phyloP scores from a whole-genome alignment of 768 basidiomycete genomes.

The Pilatotrama ljubarskyi region DNA sequence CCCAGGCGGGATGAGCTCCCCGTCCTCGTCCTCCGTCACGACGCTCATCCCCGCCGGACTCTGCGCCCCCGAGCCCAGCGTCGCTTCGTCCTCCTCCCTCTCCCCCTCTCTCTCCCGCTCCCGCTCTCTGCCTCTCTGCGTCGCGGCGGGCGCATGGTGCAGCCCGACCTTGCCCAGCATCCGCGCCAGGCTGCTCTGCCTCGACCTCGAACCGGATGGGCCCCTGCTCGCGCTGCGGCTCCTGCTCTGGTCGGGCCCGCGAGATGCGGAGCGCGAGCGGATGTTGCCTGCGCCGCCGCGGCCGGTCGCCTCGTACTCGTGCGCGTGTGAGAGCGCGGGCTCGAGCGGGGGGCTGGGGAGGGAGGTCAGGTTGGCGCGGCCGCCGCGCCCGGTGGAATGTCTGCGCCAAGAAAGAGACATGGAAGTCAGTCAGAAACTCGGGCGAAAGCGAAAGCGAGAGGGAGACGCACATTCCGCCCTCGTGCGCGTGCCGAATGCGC shows the following conservation, averaged over 20 bases:
- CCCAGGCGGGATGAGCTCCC: not conserved
- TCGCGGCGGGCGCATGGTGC: slow-evolving; percentile 1
- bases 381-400: slow-evolving; percentile 71
- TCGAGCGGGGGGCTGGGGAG: slow-evolving; percentile 27
- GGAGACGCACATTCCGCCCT: slow-evolving; percentile 44
- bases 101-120: too few species aligned
- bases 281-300: slow-evolving; percentile 66
- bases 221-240: slow-evolving; percentile 20
- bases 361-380: slow-evolving; percentile 57
- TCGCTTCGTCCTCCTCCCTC: too few species aligned
- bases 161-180: slow-evolving; percentile 27
- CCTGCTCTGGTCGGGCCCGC: slow-evolving; percentile 26
- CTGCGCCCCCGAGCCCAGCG: too few species aligned
- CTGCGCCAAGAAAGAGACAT: slow-evolving; percentile 31
- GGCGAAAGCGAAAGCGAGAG: not conserved
- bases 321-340: not conserved
- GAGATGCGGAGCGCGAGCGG: slow-evolving; percentile 38
- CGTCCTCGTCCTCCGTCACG: not conserved
- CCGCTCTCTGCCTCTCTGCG: not conserved
- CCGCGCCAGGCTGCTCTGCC: slow-evolving; percentile 18
- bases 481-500: slow-evolving; percentile 16
- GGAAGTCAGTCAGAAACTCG: too few species aligned
- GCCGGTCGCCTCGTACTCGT: slow-evolving; percentile 45
- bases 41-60: not conserved
- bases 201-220: slow-evolving; percentile 11